Base-by-base conservation (phyloP, 2,329 filamentous ascomycete genomes). In the Penicillium griseofulvum region DNA sequence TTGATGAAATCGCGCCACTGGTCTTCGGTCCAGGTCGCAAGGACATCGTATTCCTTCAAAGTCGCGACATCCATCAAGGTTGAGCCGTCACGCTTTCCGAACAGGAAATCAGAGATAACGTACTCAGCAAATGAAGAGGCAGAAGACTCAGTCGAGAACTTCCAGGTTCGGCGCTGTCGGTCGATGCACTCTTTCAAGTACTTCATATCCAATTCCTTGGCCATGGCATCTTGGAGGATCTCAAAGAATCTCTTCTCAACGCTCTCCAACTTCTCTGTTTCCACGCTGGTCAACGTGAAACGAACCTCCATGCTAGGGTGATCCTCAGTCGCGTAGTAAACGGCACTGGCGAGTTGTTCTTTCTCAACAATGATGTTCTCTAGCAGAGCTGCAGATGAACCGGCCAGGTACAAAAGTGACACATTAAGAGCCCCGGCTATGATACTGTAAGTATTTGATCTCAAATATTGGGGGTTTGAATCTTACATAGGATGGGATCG, bases 361-460 rank as follows among this genome's bases (percentile, higher is more conserved):
- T 88, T 91, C 70, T 99, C 94, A 2, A 99, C 94, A 57, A 99
- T 82, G 17, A 87, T 83, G 63, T 97, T 97, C 68, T 97, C 93
- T 6, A 99, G 79, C 1, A 99, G 81, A 0, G 93, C 93, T 3
- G 96, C 91, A 0, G 95, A 96, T 0, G 94, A 97, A 6, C 92
- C 94, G 59, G 90, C 91, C 17, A 99, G 84, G 68, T 97, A 99
- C 2, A 88, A 86, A 37, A 96, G 81, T 2, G 95, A 76, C 48
- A 96, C 84, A 59, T 89, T 89, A 4, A 97, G 76, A 1, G 92
- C 94, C 14, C 87, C 87, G 11, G 84, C 79, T 67, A 52, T 52
- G 34, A 43, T 44, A 34, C 17, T n/a, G 55, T 68, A 46, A 70
- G 57, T 65, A 54, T 59, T 31, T 46, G 22, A 33, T 39, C 36